phyloP scores from a whole-genome alignment of 1,284 basidiomycete genomes.

The Ustilago bromivora region DNA sequence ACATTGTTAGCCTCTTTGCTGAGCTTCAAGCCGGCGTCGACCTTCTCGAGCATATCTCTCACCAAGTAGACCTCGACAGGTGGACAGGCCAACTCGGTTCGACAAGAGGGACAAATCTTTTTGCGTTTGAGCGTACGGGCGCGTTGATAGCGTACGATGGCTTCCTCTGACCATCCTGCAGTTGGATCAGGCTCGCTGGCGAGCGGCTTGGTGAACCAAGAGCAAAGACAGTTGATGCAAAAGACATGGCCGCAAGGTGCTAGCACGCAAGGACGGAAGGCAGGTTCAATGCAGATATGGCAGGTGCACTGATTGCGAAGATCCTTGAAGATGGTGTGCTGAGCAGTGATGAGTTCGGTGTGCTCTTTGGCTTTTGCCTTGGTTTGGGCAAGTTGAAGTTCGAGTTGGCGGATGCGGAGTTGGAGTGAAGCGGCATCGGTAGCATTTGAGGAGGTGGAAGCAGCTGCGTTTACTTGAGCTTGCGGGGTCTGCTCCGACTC shows the following conservation, averaged over 20 bases:
- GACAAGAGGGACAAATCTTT: constrained; percentile 66
- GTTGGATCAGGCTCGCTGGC: constrained; percentile 39
- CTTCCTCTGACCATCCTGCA: constrained; percentile 11
- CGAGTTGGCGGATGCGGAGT: constrained; percentile 37
- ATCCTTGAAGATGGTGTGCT: constrained; percentile 38
- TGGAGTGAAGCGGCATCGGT: constrained; percentile 30
- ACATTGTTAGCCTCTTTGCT: constrained; percentile 18
- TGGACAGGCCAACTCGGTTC: constrained; percentile 53
- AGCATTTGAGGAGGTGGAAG: constrained; percentile 4
- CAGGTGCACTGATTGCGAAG: constrained; percentile 53
- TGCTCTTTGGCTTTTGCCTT: constrained; percentile 24
- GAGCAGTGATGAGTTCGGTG: constrained; percentile 28
- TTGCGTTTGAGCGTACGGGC: constrained; percentile 51
- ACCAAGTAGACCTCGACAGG: constrained; percentile 64
- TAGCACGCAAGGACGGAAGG: constrained; percentile 59
- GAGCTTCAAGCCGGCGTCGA: constrained; percentile 37
- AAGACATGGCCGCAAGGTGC: constrained; percentile 66
- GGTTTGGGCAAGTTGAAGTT: constrained; percentile 39
- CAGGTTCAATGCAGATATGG: constrained; percentile 58
- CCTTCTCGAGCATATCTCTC: constrained; percentile 57
- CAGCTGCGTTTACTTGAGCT: constrained; percentile 11
- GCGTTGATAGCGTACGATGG: constrained; percentile 21
- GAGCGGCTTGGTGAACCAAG: constrained; percentile 61
- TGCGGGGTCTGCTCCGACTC: constrained; percentile 5
- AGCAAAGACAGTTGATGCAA: constrained; percentile 62